Percentiles rank a stretch among this genome's conserved stretches.
Conservation (phyloP, 2,329 filamentous ascomycete species). For the Cladosporium sp. region DNA sequence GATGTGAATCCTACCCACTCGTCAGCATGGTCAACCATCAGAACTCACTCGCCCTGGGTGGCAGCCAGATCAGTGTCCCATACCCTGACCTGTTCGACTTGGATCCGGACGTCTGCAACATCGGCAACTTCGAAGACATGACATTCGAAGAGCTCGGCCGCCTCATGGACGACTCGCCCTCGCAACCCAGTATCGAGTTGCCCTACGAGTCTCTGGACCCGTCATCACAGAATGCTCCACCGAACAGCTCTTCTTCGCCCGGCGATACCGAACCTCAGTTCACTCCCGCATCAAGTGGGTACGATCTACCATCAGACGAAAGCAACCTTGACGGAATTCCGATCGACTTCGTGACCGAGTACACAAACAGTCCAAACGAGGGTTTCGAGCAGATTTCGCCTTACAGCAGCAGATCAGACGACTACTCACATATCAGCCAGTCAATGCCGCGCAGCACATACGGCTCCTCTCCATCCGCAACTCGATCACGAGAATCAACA, state of each 20-base stretch:
- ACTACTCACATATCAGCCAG: background rate
- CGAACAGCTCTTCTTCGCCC: background rate
- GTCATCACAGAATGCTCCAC: background rate
- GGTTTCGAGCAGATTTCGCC: conserved; percentile 10
- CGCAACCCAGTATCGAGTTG: background rate
- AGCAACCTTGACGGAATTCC: background rate
- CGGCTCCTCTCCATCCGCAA: background rate
- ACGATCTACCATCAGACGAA: background rate
- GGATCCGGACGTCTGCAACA: background rate
- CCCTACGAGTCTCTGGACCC: background rate
- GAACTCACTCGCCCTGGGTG: background rate
- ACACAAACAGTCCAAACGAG: conserved; percentile 8
- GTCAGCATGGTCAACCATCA: conserved; percentile 1
- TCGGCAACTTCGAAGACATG: conserved; percentile 4
- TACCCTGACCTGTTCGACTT: background rate
- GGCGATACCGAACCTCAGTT: background rate
- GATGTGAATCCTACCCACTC: conserved; percentile 1
- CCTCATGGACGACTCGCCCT: background rate
- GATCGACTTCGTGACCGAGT: conserved; percentile 6
- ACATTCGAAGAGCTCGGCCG: background rate
- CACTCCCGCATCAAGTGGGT: conserved; percentile 4
- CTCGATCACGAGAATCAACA: background rate
- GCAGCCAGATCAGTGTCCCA: background rate
- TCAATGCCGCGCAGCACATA: background rate
- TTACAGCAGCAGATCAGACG: conserved; percentile 6